Evolutionary conservation across 2,329 filamentous ascomycete species (phyloP).

Genomic region (Mollisia scopiformis): DNA sequence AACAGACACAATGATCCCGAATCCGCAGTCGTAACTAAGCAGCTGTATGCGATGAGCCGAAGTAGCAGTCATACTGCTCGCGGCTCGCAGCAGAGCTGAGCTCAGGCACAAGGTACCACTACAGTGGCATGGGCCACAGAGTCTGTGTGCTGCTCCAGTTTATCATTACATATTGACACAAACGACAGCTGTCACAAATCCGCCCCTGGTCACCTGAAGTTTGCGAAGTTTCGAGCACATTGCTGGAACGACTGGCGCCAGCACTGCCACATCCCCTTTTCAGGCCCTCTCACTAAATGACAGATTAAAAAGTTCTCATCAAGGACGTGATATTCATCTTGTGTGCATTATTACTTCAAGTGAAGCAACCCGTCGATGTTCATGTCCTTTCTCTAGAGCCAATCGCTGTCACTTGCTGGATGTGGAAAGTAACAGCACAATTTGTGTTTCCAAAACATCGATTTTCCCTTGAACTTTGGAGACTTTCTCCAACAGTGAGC

Average conservation of each 20-base stretch:
- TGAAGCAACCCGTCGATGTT: neutral
- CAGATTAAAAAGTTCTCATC: neutral
- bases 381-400: no score
- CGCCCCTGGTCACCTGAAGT: conserved; percentile 18
- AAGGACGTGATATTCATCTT: neutral
- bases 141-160: neutral
- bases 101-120: conserved; percentile 1
- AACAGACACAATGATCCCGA: no score
- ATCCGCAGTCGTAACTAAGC: neutral
- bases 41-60: conserved; percentile 6
- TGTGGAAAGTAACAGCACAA: neutral
- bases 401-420: neutral
- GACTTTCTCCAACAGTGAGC: neutral
- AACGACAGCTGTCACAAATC: conserved; percentile 23
- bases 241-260: conserved; percentile 1
- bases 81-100: neutral
- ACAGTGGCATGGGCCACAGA: neutral
- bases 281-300: neutral
- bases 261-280: conserved; percentile 13
- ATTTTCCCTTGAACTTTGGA: neutral
- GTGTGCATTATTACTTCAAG: neutral
- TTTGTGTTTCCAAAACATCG: no score
- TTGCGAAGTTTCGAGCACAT: conserved; percentile 20
- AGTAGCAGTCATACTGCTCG: neutral
- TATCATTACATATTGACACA: neutral